Conservation (phyloP, 2,329 filamentous ascomycete genomes). For the Clonostachys sp. region DNA sequence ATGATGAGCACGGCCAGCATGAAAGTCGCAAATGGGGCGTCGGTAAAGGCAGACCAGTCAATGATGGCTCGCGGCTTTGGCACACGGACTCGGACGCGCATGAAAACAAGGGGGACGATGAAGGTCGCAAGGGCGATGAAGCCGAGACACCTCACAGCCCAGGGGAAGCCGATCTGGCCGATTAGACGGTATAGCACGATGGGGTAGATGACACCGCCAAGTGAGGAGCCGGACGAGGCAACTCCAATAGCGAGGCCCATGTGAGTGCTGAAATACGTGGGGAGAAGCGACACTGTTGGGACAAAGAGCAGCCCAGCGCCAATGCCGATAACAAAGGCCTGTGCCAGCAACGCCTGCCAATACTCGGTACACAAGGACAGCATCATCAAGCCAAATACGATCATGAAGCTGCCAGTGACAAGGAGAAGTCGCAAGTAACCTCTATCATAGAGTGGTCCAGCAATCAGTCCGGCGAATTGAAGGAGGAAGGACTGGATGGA, state of each 20-base stretch:
- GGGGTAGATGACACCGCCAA: constrained; percentile 49
- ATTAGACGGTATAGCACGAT: constrained; percentile 49
- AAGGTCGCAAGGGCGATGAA: neutral
- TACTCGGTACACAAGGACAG: constrained; percentile 26
- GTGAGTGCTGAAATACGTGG: constrained; percentile 52
- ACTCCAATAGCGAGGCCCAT: constrained; percentile 53
- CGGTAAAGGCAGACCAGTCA: no score
- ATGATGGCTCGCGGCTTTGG: no score
- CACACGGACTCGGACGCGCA: no score
- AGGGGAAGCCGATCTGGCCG: constrained; percentile 47
- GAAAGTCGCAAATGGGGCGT: no score
- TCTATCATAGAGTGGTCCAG: constrained; percentile 36
- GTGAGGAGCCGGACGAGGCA: constrained; percentile 49
- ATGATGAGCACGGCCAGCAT: no score
- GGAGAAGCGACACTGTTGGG: constrained; percentile 50
- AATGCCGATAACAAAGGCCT: constrained; percentile 45
- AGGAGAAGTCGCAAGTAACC: constrained; percentile 34
- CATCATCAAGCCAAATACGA: constrained; percentile 40
- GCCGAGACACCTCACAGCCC: constrained; percentile 41
- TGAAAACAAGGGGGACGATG: neutral
- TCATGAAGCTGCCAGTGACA: constrained; percentile 28
- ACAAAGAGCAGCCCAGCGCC: constrained; percentile 51
- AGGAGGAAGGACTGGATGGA: constrained; percentile 38
- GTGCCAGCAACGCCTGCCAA: constrained; percentile 44
- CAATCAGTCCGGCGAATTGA: constrained; percentile 34